These are phyloP conservation scores for Phytopythium montanum DNA, from an alignment of 352 stramenopile species.

Conservation along the genomic window DNA sequence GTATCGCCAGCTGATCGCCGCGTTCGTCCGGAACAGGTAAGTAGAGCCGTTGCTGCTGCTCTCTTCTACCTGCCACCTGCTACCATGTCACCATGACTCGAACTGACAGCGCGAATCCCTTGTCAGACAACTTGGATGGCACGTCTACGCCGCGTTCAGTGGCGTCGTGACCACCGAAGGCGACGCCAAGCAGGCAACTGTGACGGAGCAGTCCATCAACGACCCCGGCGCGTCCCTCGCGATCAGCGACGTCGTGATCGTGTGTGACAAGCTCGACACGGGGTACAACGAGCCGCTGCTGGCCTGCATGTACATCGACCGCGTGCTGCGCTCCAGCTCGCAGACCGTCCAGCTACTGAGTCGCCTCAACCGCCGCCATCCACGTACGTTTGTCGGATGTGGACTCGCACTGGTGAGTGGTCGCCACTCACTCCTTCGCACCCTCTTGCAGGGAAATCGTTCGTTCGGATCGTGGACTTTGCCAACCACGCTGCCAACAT, in stretches of 20 bases:
- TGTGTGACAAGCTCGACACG: constrained; percentile 86
- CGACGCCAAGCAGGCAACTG: constrained; percentile 9
- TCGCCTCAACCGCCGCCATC: constrained; percentile 73
- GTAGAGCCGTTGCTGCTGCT: not conserved
- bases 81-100: not conserved
- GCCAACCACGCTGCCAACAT: constrained; percentile 72
- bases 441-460: constrained; percentile 29
- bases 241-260: constrained; percentile 71
- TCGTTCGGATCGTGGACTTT: constrained; percentile 62
- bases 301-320: constrained; percentile 82
- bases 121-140: constrained; percentile 41
- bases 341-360: constrained; percentile 80
- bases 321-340: constrained; percentile 52
- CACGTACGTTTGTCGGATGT: constrained; percentile 12
- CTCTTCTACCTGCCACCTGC: not conserved
- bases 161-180: constrained; percentile 29
- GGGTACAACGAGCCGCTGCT: constrained; percentile 80
- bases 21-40: constrained; percentile 54
- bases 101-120: not conserved
- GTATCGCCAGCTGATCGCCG: constrained; percentile 60
- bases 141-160: constrained; percentile 72
- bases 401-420: not conserved
- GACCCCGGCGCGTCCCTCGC: constrained; percentile 37
- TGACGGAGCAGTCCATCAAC: constrained; percentile 73
- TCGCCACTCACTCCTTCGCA: not conserved